Evolutionary conservation across 176 grass and related monocot species (phyloP).

Genomic region (Tillandsia fasciculata): DNA sequence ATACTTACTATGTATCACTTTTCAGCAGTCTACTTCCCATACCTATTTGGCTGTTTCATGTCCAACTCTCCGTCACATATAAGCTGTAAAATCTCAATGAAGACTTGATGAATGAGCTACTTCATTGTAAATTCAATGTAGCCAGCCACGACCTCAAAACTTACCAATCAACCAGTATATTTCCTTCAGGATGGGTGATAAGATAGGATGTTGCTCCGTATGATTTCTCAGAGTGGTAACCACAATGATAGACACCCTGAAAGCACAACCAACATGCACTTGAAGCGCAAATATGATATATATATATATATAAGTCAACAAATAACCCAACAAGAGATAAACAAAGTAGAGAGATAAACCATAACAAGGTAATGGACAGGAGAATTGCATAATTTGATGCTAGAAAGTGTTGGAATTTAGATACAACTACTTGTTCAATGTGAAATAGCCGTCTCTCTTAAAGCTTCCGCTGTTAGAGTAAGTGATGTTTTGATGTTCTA

Average conservation of each 20-base stretch:
- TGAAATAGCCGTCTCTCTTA: too few species aligned
- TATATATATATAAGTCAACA: neutral
- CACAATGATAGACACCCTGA: slow-evolving; percentile 84
- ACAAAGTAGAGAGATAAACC: neutral
- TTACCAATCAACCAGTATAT: slow-evolving; percentile 86
- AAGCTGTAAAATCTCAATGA: neutral
- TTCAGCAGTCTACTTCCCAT: too few species aligned
- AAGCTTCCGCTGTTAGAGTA: too few species aligned
- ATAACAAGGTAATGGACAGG: neutral
- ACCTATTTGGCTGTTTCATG: too few species aligned
- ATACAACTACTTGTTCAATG: too few species aligned
- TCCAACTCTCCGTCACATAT: neutral
- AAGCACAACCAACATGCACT: neutral
- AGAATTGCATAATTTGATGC: neutral
- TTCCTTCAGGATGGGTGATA: slow-evolving; percentile 65
- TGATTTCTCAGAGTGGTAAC: slow-evolving; percentile 59
- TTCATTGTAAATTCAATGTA: neutral
- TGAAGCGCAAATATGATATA: neutral
- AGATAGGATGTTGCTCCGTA: slow-evolving; percentile 81
- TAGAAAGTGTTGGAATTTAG: too few species aligned
- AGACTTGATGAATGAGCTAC: neutral
- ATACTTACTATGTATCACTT: too few species aligned
- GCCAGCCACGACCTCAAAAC: neutral
- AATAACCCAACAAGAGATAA: neutral
- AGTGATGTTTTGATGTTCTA: too few species aligned